Conservation (phyloP, 352 stramenopile species). For the Nothophytophthora sp. region DNA sequence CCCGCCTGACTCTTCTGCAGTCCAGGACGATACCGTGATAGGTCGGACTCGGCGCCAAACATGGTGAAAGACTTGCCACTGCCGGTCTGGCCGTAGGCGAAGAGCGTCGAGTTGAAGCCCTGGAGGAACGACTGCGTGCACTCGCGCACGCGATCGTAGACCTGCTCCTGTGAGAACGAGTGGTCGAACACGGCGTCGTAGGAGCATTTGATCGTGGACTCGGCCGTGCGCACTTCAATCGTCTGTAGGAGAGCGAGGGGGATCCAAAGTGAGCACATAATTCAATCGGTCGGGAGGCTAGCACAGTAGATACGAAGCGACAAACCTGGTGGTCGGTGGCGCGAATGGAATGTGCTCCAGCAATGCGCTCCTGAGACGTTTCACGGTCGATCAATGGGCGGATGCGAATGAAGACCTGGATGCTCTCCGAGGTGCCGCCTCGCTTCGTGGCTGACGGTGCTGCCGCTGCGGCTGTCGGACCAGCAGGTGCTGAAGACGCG, state of each 20-base stretch:
- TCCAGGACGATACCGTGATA: slow-evolving; percentile 67
- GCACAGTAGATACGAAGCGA: background rate
- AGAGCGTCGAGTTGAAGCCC: slow-evolving; percentile 86
- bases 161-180: slow-evolving; percentile 70
- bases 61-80: slow-evolving; percentile 90
- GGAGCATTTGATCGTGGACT: slow-evolving; percentile 73
- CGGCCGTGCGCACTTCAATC: slow-evolving; percentile 72
- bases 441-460: slow-evolving; percentile 6
- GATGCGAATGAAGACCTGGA: slow-evolving; percentile 87
- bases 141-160: slow-evolving; percentile 78
- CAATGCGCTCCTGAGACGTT: slow-evolving; percentile 26
- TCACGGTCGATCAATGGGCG: slow-evolving; percentile 79
- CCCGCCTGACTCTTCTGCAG: slow-evolving; percentile 82
- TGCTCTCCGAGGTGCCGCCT: slow-evolving; percentile 60
- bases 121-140: slow-evolving; percentile 80
- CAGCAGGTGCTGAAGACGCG: too few relatives aligned
- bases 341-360: slow-evolving; percentile 38
- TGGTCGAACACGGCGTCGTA: slow-evolving; percentile 86
- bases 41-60: slow-evolving; percentile 77
- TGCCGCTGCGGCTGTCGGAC: background rate
- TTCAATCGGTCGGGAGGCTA: background rate
- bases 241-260: slow-evolving; percentile 35
- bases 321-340: slow-evolving; percentile 47
- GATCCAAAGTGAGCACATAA: background rate
- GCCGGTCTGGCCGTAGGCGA: slow-evolving; percentile 85